These are phyloP conservation scores for Fusarium sp. DNA, from an alignment of 2,329 filamentous ascomycete genomes.

Conservation along the genomic window DNA sequence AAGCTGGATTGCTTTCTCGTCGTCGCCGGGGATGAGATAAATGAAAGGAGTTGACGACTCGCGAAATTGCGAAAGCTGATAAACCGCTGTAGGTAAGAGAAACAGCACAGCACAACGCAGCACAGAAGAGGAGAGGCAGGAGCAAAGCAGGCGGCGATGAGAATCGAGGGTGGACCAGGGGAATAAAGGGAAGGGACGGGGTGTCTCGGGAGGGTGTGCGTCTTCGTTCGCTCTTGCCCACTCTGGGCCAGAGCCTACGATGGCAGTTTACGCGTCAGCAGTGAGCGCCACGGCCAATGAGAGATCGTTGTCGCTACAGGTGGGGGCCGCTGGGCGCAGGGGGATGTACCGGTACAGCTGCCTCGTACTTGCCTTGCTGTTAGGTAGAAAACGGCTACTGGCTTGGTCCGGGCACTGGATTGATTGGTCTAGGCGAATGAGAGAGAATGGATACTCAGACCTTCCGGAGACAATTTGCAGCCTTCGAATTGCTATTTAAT, in stretches of 20 bases:
- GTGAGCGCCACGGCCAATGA: slow-evolving; percentile 48
- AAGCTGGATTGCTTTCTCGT: slow-evolving; percentile 25
- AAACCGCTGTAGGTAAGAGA: slow-evolving; percentile 29
- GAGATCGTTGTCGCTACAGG: slow-evolving; percentile 17
- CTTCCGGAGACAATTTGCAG: slow-evolving; percentile 12
- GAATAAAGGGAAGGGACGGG: slow-evolving; percentile 51
- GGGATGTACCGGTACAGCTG: slow-evolving; percentile 42
- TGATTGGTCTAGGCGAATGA: slow-evolving; percentile 3
- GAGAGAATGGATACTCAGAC: not conserved
- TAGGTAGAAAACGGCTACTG: slow-evolving; percentile 12
- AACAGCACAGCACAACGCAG: slow-evolving; percentile 5
- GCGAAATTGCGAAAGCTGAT: slow-evolving; percentile 39
- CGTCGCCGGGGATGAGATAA: slow-evolving; percentile 32
- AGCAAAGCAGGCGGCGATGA: slow-evolving; percentile 43
- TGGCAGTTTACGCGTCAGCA: slow-evolving; percentile 55
- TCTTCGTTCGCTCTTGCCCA: slow-evolving; percentile 43
- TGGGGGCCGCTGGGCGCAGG: slow-evolving; percentile 44
- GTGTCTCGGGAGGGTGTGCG: slow-evolving; percentile 49
- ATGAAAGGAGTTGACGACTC: slow-evolving; percentile 40
- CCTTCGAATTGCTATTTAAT: slow-evolving; percentile 29
- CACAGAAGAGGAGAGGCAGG: slow-evolving; percentile 38
- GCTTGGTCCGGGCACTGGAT: not conserved
- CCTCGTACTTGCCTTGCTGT: slow-evolving; percentile 28
- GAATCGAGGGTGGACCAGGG: slow-evolving; percentile 48
- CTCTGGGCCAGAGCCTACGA: slow-evolving; percentile 44